Evolutionary conservation across 306 rosid genomes (phyloP), one percentile per base, ranked within the genome.

Genomic region (Prunus kanzakura): DNA sequence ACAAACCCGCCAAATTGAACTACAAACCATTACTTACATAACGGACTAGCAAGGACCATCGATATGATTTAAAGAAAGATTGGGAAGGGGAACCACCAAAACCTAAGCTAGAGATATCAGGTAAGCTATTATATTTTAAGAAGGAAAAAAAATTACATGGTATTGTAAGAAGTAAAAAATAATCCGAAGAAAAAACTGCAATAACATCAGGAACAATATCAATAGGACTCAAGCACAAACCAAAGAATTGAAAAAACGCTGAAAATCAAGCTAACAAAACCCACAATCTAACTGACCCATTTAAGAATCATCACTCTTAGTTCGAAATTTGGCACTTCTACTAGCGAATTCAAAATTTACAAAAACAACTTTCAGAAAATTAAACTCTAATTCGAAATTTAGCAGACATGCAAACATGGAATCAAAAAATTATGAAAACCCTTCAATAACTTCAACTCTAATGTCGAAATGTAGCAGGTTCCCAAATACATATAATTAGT

Each of bases 211-310:
- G 41, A 38, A 49, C 49, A 75, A 45, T 47, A 20, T 70, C 58
- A 65, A 46, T 20, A 19, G 19, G 41, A 61, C 50, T 71, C 77
- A 64, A 63, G 30, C 55, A 71, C 20, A 71, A 65, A 35, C 62
- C 61, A 51, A 2, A 41, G 2, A 54, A 38, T 10, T 38, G 11
- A 18, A 27, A 66, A 65, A 46, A 38, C 6, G 18, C 23, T 22
- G 43, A 35, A 12, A 32, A 47, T 25, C 14, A 6, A 66, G 43
- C 61, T 23, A 7, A 29, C 0, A 75, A 30, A 32, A 62, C 67
- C 68, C 32, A 47, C 2, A 75, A 68, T 68, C 23, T 13, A 64
- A 72, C 45, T 64, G 22, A 45, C 19, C 61, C 61, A 65, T 11
- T 56, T 56, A 19, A 72, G 22, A 65, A 67, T 47, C 29, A 6